Base-by-base conservation (phyloP, 108 stramenopile species). In the Heterococcus sp. region DNA sequence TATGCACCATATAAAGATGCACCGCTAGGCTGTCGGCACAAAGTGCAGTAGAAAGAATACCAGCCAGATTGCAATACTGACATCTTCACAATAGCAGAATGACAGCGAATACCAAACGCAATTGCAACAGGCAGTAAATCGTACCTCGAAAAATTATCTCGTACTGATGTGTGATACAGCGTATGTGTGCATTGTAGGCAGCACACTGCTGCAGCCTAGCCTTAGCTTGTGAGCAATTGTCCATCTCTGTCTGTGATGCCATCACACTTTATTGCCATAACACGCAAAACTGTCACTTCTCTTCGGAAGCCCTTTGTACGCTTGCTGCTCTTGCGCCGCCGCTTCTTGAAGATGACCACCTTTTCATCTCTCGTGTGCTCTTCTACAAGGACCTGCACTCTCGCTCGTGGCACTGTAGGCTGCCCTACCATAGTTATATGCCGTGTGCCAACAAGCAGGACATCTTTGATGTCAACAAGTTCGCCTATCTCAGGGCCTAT, bases 331-430 rank as follows among this genome's bases (percentile, higher is more conserved):
- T 78, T 78, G 69, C 77, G 77, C 77, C 77, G 65, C 63, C 77
- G 69, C 69, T 67, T 78, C 34, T 78, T 78, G 34, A 63, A 71
- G 5, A 78, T 69, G 69, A 78, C 26, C 34, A 78, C 77, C 66
- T 78, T 78, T 37, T 69, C 32, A 64, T 78, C 77, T 5, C 8
- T 70, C n/a, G 77, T 78, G 33, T 78, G 77, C 77, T 78, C 77
- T 64, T 78, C 77, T 27, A 78, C 69, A 29, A 63, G 66, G 0
- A 78, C 58, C 69, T 71, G 68, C 32, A 78, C 77, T 37, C 27
- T 63, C 27, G 77, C 77, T 35, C 77, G 70, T 30, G 69, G 35
- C 21, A 78, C 77, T 3, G 37, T 58, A 31, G 77, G 69, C 71
- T 70, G 5, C 39, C 77, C 77, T 36, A 78, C 69, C 26, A 66